Conservation (phyloP, 2,329 filamentous ascomycete genomes). For the Ophiostoma sp. region DNA sequence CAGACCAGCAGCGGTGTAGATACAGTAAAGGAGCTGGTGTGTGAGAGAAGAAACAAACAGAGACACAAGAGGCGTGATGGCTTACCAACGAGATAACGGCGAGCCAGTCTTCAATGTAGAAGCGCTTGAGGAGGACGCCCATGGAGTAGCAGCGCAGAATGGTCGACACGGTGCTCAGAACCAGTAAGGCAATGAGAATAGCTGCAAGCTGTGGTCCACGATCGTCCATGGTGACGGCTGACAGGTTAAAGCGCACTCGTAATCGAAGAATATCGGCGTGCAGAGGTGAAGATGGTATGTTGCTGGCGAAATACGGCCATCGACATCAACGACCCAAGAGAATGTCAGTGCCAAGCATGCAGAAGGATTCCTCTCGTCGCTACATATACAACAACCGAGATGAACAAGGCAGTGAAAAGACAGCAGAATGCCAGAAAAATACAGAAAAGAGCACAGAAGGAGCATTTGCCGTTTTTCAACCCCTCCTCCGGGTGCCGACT, state of each 20-base stretch:
- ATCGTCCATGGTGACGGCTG: neutral
- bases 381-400: neutral
- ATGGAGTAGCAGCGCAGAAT: constrained; percentile 16
- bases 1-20: neutral
- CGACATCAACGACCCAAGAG: neutral
- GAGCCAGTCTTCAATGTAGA: constrained; percentile 14
- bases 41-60: too few relatives aligned
- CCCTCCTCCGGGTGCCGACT: neutral
- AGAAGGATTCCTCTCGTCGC: neutral
- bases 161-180: constrained; percentile 1
- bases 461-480: neutral
- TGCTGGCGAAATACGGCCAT: neutral
- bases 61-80: too few relatives aligned
- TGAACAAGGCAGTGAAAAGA: too few relatives aligned
- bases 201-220: neutral
- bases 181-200: neutral
- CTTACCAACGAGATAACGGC: neutral
- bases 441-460: neutral
- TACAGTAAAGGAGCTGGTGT: neutral
- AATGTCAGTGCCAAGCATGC: neutral
- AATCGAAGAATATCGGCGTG: neutral
- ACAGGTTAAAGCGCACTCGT: neutral
- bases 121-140: constrained; percentile 4
- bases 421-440: neutral
- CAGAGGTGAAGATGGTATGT: neutral